Percentiles rank a stretch among this genome's conserved stretches.
phyloP scores from a whole-genome alignment of 2,329 filamentous ascomycete species.

The Colletotrichum lindemuthianum region DNA sequence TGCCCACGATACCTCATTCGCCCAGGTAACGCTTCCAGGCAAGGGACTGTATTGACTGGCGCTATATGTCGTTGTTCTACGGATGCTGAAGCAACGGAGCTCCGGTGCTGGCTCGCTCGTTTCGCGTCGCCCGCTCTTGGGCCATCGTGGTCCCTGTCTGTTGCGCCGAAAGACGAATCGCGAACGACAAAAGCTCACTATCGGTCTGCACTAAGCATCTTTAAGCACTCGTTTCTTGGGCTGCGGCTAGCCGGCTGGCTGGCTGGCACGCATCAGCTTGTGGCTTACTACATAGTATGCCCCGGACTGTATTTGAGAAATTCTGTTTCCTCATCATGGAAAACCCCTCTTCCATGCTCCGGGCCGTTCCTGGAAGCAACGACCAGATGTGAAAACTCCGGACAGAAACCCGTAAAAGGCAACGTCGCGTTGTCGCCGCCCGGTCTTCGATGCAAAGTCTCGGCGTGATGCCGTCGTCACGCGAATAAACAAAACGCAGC shows the following conservation, averaged over 20 bases:
- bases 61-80: conserved; percentile 21
- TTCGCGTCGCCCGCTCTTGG: conserved; percentile 24
- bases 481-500: conserved; percentile 9
- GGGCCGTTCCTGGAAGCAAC: conserved; percentile 19
- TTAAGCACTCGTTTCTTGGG: too few species aligned
- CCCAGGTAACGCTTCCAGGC: conserved; percentile 6
- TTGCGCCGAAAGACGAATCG: too few species aligned
- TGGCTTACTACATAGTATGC: conserved; percentile 21
- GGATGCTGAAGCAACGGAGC: conserved; percentile 15
- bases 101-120: conserved; percentile 28
- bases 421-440: conserved; percentile 11
- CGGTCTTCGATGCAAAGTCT: conserved; percentile 12
- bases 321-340: conserved; percentile 26
- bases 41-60: conserved; percentile 14
- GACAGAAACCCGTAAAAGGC: conserved; percentile 15
- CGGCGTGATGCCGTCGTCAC: conserved; percentile 13
- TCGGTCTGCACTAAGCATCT: too few species aligned
- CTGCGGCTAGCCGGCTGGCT: neutral
- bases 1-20: conserved; percentile 21
- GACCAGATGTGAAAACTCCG: conserved; percentile 13
- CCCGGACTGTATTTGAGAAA: conserved; percentile 26
- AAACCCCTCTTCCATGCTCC: conserved; percentile 21
- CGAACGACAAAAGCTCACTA: too few species aligned
- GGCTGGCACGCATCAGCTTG: conserved; percentile 27
- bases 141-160: neutral